Evolutionary conservation across 2,329 filamentous ascomycete species (phyloP).

Genomic region (Fusarium abutilonis): DNA sequence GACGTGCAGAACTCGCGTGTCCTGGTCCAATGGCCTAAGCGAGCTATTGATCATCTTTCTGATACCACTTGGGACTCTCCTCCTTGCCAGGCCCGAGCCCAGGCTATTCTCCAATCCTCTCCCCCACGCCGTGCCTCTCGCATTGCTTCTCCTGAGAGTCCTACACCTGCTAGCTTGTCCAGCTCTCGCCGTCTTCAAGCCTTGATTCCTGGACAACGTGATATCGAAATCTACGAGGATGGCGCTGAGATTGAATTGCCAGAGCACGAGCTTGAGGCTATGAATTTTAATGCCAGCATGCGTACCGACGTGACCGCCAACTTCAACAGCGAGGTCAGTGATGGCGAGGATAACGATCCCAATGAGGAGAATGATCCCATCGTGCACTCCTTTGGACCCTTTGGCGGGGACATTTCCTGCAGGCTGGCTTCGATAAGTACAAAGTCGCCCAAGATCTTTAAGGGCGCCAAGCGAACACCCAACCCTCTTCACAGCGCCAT

Average conservation of each 20-base stretch:
- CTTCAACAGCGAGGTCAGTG: conserved; percentile 66
- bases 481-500: conserved; percentile 36
- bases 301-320: conserved; percentile 61
- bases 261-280: conserved; percentile 39
- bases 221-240: conserved; percentile 79
- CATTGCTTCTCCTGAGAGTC: conserved; percentile 80
- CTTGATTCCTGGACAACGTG: conserved; percentile 53
- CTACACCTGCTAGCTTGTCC: conserved; percentile 58
- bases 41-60: conserved; percentile 63
- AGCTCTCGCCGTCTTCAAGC: conserved; percentile 59
- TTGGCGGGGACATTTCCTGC: conserved; percentile 84
- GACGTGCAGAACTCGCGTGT: conserved; percentile 94
- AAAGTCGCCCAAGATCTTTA: conserved; percentile 66
- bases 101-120: conserved; percentile 65
- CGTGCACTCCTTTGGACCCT: conserved; percentile 90
- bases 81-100: conserved; percentile 51
- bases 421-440: conserved; percentile 82
- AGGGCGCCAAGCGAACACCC: conserved; percentile 38
- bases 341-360: conserved; percentile 74
- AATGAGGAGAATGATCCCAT: conserved; percentile 96
- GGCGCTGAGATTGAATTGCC: conserved; percentile 69
- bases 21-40: conserved; percentile 84
- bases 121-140: conserved; percentile 65
- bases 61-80: conserved; percentile 79
- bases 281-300: conserved; percentile 56